Conservation (phyloP, 495 filamentous ascomycete genomes). For the Schizothecium vesticola region DNA sequence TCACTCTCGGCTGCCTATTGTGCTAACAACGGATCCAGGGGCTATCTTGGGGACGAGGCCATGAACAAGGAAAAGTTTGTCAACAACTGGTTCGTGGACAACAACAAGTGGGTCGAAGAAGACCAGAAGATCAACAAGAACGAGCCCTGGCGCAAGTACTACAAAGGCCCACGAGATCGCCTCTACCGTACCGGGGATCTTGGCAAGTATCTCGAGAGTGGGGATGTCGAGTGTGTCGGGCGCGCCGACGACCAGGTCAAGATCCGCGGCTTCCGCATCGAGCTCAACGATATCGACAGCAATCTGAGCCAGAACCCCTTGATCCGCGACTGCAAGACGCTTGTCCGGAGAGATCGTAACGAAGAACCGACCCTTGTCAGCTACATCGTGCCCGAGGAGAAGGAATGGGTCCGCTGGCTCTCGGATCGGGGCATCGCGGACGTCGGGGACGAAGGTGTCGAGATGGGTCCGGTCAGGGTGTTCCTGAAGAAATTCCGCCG, state of each 20-base stretch:
- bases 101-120: conserved; percentile 61
- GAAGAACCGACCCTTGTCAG: conserved; percentile 87
- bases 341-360: conserved; percentile 80
- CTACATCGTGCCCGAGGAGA: conserved; percentile 82
- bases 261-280: conserved; percentile 92
- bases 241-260: conserved; percentile 90
- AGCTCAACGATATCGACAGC: conserved; percentile 90
- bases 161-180: conserved; percentile 77
- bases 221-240: conserved; percentile 69
- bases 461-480: conserved; percentile 40
- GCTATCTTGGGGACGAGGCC: conserved; percentile 68
- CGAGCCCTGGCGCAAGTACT: conserved; percentile 74
- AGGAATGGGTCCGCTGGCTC: conserved; percentile 65
- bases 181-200: conserved; percentile 82
- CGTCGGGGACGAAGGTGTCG: conserved; percentile 39
- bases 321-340: conserved; percentile 79
- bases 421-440: conserved; percentile 49
- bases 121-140: conserved; percentile 50
- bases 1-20: too few relatives aligned
- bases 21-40: conserved; percentile 24
- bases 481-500: conserved; percentile 58
- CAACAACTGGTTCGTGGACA: conserved; percentile 82
- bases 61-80: conserved; percentile 78
- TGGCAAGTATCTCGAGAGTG: conserved; percentile 66
- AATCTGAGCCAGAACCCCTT: conserved; percentile 73